Percentiles rank a stretch among this genome's conserved stretches.
phyloP scores from a whole-genome alignment of 169 alveolate genomes.

The Blepharisma undulans region DNA sequence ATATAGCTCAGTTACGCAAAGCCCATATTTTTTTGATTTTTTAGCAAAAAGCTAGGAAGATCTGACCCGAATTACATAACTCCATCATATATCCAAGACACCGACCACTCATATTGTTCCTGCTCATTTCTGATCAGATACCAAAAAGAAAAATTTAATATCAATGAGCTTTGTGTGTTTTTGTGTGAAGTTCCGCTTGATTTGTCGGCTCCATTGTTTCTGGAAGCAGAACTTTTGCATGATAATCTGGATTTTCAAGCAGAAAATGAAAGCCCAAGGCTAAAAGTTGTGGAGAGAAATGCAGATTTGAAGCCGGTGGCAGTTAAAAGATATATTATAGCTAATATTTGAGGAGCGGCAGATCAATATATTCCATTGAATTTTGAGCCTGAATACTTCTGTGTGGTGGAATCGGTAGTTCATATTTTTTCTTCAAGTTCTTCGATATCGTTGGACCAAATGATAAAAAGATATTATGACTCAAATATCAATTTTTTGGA shows the following conservation, averaged over 20 bases:
- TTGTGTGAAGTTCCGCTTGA: constrained; percentile 56
- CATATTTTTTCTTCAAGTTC: background rate
- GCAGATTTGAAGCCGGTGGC: background rate
- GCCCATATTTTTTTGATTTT: no score
- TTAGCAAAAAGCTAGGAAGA: no score
- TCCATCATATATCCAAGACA: constrained; percentile 45
- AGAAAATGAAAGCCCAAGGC: background rate
- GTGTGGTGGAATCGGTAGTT: background rate
- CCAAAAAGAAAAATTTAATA: constrained; percentile 71
- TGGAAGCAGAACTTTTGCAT: background rate
- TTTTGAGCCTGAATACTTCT: constrained; percentile 1
- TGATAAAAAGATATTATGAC: no score
- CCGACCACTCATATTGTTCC: constrained; percentile 48
- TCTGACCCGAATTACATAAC: background rate
- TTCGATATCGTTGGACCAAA: background rate
- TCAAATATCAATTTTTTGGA: no score
- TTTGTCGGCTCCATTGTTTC: background rate
- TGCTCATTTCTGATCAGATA: constrained; percentile 68
- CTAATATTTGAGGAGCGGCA: background rate
- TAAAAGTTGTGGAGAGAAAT: background rate
- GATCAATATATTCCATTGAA: background rate
- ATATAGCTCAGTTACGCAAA: background rate
- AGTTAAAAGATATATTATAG: background rate
- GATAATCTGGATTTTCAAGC: background rate
- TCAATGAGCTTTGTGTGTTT: constrained; percentile 72